Evolutionary conservation across 495 filamentous ascomycete species (phyloP).

Genomic region (Cercophora samala): DNA sequence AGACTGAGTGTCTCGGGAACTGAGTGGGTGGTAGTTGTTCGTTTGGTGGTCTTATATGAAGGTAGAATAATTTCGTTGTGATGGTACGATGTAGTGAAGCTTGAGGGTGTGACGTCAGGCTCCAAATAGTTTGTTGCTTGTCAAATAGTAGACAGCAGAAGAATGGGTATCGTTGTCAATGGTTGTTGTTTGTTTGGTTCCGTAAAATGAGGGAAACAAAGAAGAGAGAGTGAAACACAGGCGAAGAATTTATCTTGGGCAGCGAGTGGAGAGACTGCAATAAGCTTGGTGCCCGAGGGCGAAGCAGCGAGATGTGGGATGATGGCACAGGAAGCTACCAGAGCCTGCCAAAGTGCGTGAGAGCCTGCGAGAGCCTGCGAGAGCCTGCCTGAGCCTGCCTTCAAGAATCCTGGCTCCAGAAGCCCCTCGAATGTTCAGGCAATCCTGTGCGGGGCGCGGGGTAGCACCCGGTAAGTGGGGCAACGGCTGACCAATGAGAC

Average conservation of each 20-base stretch:
- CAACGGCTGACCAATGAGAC: background rate
- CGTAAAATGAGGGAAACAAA: background rate
- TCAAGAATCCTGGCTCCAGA: background rate
- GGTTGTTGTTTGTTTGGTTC: slow-evolving; percentile 9
- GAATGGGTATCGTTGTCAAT: slow-evolving; percentile 11
- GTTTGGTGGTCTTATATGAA: slow-evolving; percentile 8
- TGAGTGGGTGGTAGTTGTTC: slow-evolving; percentile 16
- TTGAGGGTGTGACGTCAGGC: slow-evolving; percentile 31
- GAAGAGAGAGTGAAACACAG: slow-evolving; percentile 3
- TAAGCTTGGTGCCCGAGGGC: slow-evolving; percentile 19
- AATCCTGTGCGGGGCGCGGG: background rate
- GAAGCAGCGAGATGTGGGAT: slow-evolving; percentile 18
- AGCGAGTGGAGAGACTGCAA: slow-evolving; percentile 4
- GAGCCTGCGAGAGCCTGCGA: background rate
- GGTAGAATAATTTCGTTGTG: background rate
- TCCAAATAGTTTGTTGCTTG: slow-evolving; percentile 18
- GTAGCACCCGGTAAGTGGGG: background rate
- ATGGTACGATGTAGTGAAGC: slow-evolving; percentile 6
- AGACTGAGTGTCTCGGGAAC: slow-evolving; percentile 25
- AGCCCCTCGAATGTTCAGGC: background rate
- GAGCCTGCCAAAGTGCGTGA: slow-evolving; percentile 19
- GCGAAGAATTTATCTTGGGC: slow-evolving; percentile 25
- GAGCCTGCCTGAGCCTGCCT: background rate
- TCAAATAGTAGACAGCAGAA: background rate
- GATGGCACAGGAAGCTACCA: slow-evolving; percentile 17